Evolutionary conservation across 78 protist species (phyloP), one percentile per base, ranked within the genome.

Genomic region (Tieghemostelium lacteum): DNA sequence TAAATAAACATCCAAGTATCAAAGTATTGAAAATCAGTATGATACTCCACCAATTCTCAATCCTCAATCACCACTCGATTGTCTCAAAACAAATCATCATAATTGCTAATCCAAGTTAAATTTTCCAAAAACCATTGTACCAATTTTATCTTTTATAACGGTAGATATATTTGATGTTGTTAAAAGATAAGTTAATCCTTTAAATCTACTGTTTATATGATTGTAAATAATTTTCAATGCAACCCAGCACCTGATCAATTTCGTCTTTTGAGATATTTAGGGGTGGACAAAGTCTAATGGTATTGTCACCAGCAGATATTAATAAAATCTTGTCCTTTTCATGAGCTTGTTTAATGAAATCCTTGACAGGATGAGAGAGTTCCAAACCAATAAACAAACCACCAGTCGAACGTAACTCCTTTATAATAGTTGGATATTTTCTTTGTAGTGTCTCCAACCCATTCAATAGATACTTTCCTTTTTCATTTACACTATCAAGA

Each of bases 201-300:
- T n/a, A n/a, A n/a, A n/a, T n/a, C n/a, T n/a, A n/a, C n/a, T n/a
- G n/a, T n/a, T n/a, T n/a, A n/a, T n/a, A n/a, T n/a, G 26, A 20
- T 49, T 65, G 50, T 33, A 66, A 66, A 66, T 78, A 78, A 12
- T 58, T 24, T 33, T 64, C 66, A 24, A 78, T 52, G 16, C 24
- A 24, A 52, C 26, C 22, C 10, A 39, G 17, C 3, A 60, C 42
- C 28, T 19, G 49, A 64, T 78, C 88, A 16, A 78, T 45, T n/a
- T 78, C 88, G 24, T 2, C 17, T 0, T 0, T 33, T 2, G 74
- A 22, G 1, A 78, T 39, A 10, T 74, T 78, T 14, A 78, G 40
- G 6, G 88, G 75, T 66, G 88, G 88, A 66, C 88, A 78, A 37
- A 78, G 66, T 61, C 88, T 71, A 10, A 78, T 5, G 17, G 73